These are phyloP conservation scores for Sclerotinia nivalis DNA, from an alignment of 2,329 filamentous ascomycete genomes.

Conservation along the genomic window DNA sequence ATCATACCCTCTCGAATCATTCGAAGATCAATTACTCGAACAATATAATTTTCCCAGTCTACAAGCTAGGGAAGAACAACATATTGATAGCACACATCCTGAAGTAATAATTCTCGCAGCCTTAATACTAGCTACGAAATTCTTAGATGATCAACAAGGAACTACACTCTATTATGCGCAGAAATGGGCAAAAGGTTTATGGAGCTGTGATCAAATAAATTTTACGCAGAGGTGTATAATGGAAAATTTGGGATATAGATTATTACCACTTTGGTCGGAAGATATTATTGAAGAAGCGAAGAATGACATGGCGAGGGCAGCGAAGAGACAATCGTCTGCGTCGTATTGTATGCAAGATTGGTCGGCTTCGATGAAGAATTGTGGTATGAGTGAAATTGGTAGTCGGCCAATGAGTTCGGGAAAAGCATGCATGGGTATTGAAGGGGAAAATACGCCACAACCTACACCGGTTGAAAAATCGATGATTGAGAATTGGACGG, in stretches of 20 bases:
- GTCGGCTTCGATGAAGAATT: slow-evolving; percentile 7
- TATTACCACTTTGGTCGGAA: slow-evolving; percentile 60
- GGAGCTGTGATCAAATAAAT: slow-evolving; percentile 64
- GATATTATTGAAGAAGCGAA: slow-evolving; percentile 59
- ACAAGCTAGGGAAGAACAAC: slow-evolving; percentile 41
- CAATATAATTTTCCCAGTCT: slow-evolving; percentile 36
- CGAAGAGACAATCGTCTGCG: slow-evolving; percentile 14
- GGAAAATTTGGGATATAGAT: slow-evolving; percentile 63
- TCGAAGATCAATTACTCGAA: slow-evolving; percentile 36
- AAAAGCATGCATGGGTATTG: slow-evolving; percentile 11
- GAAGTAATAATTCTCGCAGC: slow-evolving; percentile 65
- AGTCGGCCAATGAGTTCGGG: slow-evolving; percentile 7
- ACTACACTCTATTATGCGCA: slow-evolving; percentile 54
- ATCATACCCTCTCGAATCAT: slow-evolving; percentile 52
- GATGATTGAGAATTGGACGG: neutral
- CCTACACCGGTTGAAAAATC: slow-evolving; percentile 17
- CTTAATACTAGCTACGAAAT: slow-evolving; percentile 65
- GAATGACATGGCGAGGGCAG: slow-evolving; percentile 64
- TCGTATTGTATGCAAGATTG: slow-evolving; percentile 22
- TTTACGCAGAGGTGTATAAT: slow-evolving; percentile 64
- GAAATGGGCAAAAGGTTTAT: slow-evolving; percentile 56
- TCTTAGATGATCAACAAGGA: slow-evolving; percentile 60
- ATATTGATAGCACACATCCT: slow-evolving; percentile 62
- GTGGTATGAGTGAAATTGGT: neutral
- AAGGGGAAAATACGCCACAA: slow-evolving; percentile 17